Conservation (phyloP, 805 yeast species). For the Lipomyces chichibuensis region DNA sequence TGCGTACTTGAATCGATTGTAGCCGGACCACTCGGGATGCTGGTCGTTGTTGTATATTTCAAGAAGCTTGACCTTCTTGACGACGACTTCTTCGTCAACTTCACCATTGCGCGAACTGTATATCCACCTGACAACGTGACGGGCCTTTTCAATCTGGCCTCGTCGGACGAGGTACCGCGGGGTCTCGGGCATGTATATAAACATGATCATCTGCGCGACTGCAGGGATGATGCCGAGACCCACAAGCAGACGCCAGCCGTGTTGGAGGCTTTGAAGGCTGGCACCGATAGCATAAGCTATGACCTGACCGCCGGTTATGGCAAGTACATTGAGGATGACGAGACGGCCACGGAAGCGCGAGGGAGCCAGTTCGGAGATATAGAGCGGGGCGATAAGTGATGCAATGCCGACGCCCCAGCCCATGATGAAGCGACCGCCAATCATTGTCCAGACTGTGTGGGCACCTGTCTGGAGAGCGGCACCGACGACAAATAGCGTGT, state of each 20-base stretch:
- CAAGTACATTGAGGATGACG: slow-evolving; percentile 83
- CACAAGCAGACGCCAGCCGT: slow-evolving; percentile 93
- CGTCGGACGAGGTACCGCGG: slow-evolving; percentile 86
- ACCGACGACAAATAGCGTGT: slow-evolving; percentile 79
- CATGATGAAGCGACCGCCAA: slow-evolving; percentile 85
- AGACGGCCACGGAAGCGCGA: slow-evolving; percentile 81
- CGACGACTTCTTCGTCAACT: slow-evolving; percentile 65
- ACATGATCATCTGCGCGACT: slow-evolving; percentile 70
- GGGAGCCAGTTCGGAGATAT: slow-evolving; percentile 91
- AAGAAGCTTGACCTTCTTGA: slow-evolving; percentile 56
- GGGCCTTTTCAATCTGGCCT: slow-evolving; percentile 67
- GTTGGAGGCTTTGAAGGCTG: slow-evolving; percentile 68
- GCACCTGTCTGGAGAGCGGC: slow-evolving; percentile 84
- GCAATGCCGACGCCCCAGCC: slow-evolving; percentile 98
- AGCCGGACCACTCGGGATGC: slow-evolving; percentile 29
- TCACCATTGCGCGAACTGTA: slow-evolving; percentile 50
- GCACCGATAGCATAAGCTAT: slow-evolving; percentile 94
- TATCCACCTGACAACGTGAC: slow-evolving; percentile 62
- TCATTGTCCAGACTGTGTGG: slow-evolving; percentile 85
- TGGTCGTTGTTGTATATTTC: slow-evolving; percentile 52
- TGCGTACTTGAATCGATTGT: slow-evolving; percentile 38
- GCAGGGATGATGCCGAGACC: slow-evolving; percentile 92
- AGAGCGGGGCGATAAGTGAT: slow-evolving; percentile 89
- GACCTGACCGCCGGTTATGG: slow-evolving; percentile 93
- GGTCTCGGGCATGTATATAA: slow-evolving; percentile 89